Evolutionary conservation across 768 basidiomycete genomes (phyloP).

Genomic region (Asterophora lycoperdoides): DNA sequence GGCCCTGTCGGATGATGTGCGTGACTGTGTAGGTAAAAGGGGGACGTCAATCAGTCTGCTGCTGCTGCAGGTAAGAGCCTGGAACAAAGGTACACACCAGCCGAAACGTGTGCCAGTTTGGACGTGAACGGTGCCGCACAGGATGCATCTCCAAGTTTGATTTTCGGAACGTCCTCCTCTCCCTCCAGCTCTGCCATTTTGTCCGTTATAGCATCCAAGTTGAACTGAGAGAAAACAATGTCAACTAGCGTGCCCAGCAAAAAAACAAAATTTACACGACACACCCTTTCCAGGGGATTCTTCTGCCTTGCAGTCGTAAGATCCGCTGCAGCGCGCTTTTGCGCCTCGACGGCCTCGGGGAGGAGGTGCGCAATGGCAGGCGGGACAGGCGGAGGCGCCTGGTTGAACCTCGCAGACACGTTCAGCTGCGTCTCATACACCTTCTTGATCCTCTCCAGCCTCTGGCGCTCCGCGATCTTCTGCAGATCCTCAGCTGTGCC

Average conservation of each 20-base stretch:
- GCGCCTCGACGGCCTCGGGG: conserved; percentile 88
- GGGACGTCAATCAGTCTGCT: too few species aligned
- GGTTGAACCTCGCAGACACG: conserved; percentile 85
- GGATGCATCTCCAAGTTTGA: conserved; percentile 98
- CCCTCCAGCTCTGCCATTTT: conserved; percentile 91
- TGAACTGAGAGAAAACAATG: conserved; percentile 48
- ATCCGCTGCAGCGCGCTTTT: conserved; percentile 71
- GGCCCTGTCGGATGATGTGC: conserved; percentile 96
- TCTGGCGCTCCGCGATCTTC: conserved; percentile 91
- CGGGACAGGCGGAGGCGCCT: conserved; percentile 92
- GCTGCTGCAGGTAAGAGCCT: too few species aligned
- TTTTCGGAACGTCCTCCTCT: conserved; percentile 93
- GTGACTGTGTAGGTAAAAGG: conserved; percentile 53
- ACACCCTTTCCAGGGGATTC: conserved; percentile 90
- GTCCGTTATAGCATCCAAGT: conserved; percentile 73
- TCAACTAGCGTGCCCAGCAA: not conserved
- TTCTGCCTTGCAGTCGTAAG: conserved; percentile 51
- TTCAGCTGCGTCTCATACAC: conserved; percentile 95
- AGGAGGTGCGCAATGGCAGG: conserved; percentile 80
- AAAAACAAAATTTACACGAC: conserved; percentile 19
- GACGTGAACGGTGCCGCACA: conserved; percentile 99
- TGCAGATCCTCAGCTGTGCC: conserved; percentile 88
- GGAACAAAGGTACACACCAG: conserved; percentile 58
- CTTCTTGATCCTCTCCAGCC: conserved; percentile 87
- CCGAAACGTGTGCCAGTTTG: conserved; percentile 94